These are phyloP conservation scores for Leishmania tarentolae DNA, from an alignment of 208 protist species.

Conservation along the genomic window DNA sequence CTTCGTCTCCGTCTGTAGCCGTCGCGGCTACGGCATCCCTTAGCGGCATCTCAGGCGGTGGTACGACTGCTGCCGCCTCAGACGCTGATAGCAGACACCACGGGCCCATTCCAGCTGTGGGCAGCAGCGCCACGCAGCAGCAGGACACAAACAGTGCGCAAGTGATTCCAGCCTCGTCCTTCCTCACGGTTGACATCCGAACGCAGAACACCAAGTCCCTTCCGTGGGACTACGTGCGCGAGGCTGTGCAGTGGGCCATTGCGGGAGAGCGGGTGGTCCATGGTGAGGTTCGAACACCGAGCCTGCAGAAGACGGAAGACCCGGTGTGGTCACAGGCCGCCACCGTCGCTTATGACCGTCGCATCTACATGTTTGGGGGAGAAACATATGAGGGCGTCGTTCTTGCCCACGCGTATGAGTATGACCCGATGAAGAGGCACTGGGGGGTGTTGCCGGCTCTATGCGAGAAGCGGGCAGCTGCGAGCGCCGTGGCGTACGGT, in stretches of 20 bases:
- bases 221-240: slow-evolving; percentile 40
- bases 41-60: background rate
- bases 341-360: slow-evolving; percentile 36
- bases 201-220: slow-evolving; percentile 53
- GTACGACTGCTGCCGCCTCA: background rate
- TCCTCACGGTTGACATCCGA: slow-evolving; percentile 56
- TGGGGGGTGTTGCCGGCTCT: slow-evolving; percentile 40
- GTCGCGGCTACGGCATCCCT: background rate
- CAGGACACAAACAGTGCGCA: slow-evolving; percentile 13
- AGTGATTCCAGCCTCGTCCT: slow-evolving; percentile 32
- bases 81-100: slow-evolving; percentile 1
- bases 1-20: background rate
- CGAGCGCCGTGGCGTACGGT: slow-evolving; percentile 27
- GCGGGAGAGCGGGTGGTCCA: slow-evolving; percentile 35
- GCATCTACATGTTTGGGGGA: slow-evolving; percentile 55
- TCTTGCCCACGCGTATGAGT: slow-evolving; percentile 42
- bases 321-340: slow-evolving; percentile 46
- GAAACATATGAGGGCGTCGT: slow-evolving; percentile 51
- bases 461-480: slow-evolving; percentile 37
- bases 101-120: background rate
- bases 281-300: slow-evolving; percentile 39
- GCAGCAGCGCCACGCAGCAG: slow-evolving; percentile 4
- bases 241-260: slow-evolving; percentile 36
- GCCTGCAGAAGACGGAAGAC: slow-evolving; percentile 34
- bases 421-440: slow-evolving; percentile 38